Evolutionary conservation across 2,329 filamentous ascomycete genomes (phyloP), one percentile per base, ranked within the genome.

Genomic region (Setomelanomma holmii): DNA sequence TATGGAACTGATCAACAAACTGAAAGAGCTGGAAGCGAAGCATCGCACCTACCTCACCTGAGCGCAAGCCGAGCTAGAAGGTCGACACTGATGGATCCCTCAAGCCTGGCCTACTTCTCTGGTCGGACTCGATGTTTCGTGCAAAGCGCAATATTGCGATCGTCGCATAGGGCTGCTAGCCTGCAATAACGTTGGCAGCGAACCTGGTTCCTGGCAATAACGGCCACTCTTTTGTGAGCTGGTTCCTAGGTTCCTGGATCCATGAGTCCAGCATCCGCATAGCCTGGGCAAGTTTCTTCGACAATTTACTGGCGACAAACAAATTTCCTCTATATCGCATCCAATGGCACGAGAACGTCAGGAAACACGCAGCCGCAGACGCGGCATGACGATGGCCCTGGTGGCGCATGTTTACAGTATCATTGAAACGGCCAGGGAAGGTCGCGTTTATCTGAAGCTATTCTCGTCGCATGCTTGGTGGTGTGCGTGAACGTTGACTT

Each of bases 261-360:
- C 23, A 17, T 20, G 6, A 14, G 8, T 7, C n/a, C 24, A 16
- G n/a, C 14, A 12, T 40, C 22, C 10, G 27, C 24, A 21, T 36
- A 2, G 16, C 16, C n/a, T 36, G 14, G 16, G 34, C 34, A 16
- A 36, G 27, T 30, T 30, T 30, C 10, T 8, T 30, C 33, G 14
- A 21, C 21, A 46, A 46, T 40, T 14, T 46, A 46, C 33, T n/a
- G 23, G 20, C 22, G 35, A 44, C 44, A 40, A 40, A 39, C 44
- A 40, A 40, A 46, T 46, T n/a, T 40, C 44, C 21, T 5, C 3
- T 12, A 35, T 5, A 40, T 21, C 17, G 23, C 35, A 23, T 19
- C 21, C n/a, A 24, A 12, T 22, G 17, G 44, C 23, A 14, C 8
- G 10, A 20, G 11, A 16, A n/a, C 19, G 14, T 30, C 10, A 14